A percentile compares a stretch with the other conserved stretches of the same genome.
Conservation (phyloP, 176 grass and related monocot genomes). For the Thalia dealbata region DNA sequence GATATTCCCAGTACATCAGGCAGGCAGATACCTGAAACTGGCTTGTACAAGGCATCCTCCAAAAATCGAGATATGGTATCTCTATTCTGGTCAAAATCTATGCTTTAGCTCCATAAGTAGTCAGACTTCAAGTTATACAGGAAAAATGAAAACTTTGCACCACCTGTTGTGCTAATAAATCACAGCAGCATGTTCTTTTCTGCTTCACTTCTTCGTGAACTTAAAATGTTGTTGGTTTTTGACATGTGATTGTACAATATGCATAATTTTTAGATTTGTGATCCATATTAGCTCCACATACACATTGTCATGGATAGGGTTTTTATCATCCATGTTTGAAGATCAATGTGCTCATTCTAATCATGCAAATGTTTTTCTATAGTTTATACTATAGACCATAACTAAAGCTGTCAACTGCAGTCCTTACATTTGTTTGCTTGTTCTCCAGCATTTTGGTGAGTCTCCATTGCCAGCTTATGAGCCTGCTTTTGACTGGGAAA, state of each 20-base stretch:
- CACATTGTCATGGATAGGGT: too few relatives aligned
- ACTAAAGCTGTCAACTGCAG: not conserved
- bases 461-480: slow-evolving; percentile 87
- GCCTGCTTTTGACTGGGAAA: slow-evolving; percentile 99
- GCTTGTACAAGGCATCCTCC: slow-evolving; percentile 34
- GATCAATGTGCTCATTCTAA: too few relatives aligned
- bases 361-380: too few relatives aligned
- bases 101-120: not conserved
- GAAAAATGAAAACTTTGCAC: not conserved
- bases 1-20: slow-evolving; percentile 88
- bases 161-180: too few relatives aligned
- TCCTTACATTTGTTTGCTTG: not conserved
- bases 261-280: too few relatives aligned
- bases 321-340: too few relatives aligned
- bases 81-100: slow-evolving; percentile 14
- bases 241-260: not conserved
- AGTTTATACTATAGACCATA: too few relatives aligned
- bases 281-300: too few relatives aligned
- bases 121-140: too few relatives aligned
- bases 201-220: not conserved
- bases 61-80: slow-evolving; percentile 10
- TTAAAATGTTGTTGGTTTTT: not conserved
- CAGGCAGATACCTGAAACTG: slow-evolving; percentile 52
- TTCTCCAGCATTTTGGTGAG: slow-evolving; percentile 71
- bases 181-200: too few relatives aligned